Percentiles rank a stretch among this genome's conserved stretches.
phyloP scores from a whole-genome alignment of 2,329 filamentous ascomycete species.

The Xenoacremonium recifei region DNA sequence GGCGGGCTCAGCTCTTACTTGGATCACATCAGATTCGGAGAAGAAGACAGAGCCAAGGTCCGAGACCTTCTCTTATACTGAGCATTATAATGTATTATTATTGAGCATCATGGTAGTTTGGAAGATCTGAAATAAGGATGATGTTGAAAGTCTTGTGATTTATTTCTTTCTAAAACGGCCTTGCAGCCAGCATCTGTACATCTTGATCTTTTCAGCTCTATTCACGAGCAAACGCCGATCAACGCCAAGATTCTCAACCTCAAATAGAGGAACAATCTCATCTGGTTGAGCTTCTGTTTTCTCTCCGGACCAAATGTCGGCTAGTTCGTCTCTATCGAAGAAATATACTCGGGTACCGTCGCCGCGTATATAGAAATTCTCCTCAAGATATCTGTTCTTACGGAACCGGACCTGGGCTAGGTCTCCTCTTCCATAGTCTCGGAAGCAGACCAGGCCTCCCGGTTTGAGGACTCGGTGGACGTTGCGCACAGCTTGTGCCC shows the following conservation, averaged over 20 bases:
- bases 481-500: constrained; percentile 79
- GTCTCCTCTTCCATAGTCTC: constrained; percentile 94
- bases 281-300: constrained; percentile 24
- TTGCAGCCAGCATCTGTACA: constrained; percentile 98
- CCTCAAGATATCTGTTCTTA: constrained; percentile 88
- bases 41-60: constrained; percentile 39
- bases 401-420: constrained; percentile 96
- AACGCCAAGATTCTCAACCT: constrained; percentile 75
- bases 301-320: constrained; percentile 69
- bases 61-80: constrained; percentile 43
- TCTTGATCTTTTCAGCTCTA: constrained; percentile 85
- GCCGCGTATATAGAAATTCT: constrained; percentile 96
- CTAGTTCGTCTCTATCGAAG: constrained; percentile 84
- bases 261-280: constrained; percentile 48
- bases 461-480: constrained; percentile 82
- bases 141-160: constrained; percentile 13
- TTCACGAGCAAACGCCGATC: constrained; percentile 92
- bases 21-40: constrained; percentile 56
- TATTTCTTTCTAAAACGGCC: constrained; percentile 73
- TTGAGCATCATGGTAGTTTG: neutral
- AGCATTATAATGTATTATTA: constrained; percentile 6
- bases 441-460: constrained; percentile 89
- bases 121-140: neutral
- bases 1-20: constrained; percentile 69
- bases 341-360: constrained; percentile 98